Base-by-base conservation (phyloP, 352 stramenopile species). In the Pythium periplocum region DNA sequence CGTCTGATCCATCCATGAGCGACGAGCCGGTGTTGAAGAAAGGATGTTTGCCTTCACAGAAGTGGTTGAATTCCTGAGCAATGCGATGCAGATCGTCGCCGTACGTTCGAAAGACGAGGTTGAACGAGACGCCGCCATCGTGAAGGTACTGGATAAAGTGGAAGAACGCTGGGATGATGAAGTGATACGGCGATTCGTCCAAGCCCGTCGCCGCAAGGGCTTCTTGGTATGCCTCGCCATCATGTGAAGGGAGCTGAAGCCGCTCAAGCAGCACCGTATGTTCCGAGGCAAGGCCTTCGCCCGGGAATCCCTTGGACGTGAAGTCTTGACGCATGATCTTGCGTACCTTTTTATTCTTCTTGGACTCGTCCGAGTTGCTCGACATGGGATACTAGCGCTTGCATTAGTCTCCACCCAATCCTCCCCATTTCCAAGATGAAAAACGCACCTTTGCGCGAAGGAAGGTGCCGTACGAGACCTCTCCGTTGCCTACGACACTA, bases 61-160 rank as follows among this genome's bases (percentile, higher is more conserved):
- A 92, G 39, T 64, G 64, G 43, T 92, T 92, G 57, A 92, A 90
- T 53, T 92, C 82, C 42, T 83, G 59, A 2, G 79, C 79, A 36
- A 92, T 78, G 17, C 70, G 71, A 54, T 70, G 62, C 9, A 92
- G 53, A 39, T 92, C 82, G 51, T 92, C 68, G 3, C 82, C 82
- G 42, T 66, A 92, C 2, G 82, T 92, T 5, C 82, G 78, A 51
- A 92, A 92, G 36, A 92, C 76, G 46, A 92, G 62, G 56, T 86
- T 89, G 59, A 87, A 92, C n/a, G 38, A 59, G 3, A 66, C 58
- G 40, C 69, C 54, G 3, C 73, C 61, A 10, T 48, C 47, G 36
- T 90, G 73, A 10, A 90, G 57, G 41, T 71, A 65, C 57, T 75
- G 58, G 39, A 92, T 35, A 8, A 92, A 51, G 7, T 46, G 53